These are phyloP conservation scores for Colletotrichum karsti DNA, from an alignment of 2,329 filamentous ascomycete species.

Conservation along the genomic window DNA sequence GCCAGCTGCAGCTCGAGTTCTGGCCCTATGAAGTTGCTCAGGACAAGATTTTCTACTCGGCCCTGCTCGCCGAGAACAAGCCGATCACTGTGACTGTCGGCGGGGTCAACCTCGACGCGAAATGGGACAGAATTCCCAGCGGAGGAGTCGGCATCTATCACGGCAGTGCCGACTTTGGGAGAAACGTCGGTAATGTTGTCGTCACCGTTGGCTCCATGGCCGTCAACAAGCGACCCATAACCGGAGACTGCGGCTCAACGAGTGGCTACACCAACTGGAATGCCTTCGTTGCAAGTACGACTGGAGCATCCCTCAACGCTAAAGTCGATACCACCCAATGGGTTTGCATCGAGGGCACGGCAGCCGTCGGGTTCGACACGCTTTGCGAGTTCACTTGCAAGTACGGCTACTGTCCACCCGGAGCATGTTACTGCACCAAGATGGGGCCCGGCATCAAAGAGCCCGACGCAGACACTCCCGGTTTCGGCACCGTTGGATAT, in stretches of 20 bases:
- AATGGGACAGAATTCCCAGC: fast-evolving
- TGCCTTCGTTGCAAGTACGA: slow-evolving; percentile 3
- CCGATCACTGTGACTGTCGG: slow-evolving; percentile 28
- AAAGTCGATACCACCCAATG: neutral
- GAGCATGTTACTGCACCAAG: slow-evolving; percentile 26
- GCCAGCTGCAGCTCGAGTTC: slow-evolving; percentile 33
- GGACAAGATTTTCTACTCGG: slow-evolving; percentile 31
- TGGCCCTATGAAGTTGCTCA: slow-evolving; percentile 21
- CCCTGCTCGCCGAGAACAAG: slow-evolving; percentile 33
- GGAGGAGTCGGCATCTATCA: neutral
- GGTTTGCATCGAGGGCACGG: slow-evolving; percentile 34
- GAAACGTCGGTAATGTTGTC: slow-evolving; percentile 23
- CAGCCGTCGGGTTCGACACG: slow-evolving; percentile 34
- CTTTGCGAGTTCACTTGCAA: slow-evolving; percentile 42
- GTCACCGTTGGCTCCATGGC: slow-evolving; percentile 3
- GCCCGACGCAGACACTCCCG: neutral
- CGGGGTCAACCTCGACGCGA: fast-evolving
- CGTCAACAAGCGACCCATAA: neutral
- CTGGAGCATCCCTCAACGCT: neutral
- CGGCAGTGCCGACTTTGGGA: neutral
- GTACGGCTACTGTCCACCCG: slow-evolving; percentile 38
- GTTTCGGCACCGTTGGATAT: fast-evolving
- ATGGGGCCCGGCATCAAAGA: neutral
- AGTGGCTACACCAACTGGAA: slow-evolving; percentile 25
- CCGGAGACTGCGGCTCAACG: neutral